These are phyloP conservation scores for Akanthomyces lecanii DNA, from an alignment of 2,329 filamentous ascomycete species.

Conservation along the genomic window DNA sequence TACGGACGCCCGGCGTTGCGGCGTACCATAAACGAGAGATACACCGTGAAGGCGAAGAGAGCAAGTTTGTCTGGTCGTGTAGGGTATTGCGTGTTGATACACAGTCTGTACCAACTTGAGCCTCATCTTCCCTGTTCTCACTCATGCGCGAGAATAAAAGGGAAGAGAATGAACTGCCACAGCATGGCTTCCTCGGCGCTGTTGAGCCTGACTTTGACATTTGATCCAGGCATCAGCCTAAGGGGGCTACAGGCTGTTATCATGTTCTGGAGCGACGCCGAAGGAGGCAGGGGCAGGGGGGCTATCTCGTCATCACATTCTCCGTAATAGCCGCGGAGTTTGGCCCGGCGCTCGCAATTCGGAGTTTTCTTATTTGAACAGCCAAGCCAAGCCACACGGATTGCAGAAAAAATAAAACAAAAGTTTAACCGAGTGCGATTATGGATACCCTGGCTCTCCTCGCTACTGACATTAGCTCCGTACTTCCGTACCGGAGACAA, in stretches of 20 bases:
- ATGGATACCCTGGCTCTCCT: too few relatives aligned
- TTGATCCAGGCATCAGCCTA: not conserved
- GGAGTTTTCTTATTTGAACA: not conserved
- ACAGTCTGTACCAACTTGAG: not conserved
- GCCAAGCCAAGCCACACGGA: not conserved
- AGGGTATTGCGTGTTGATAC: not conserved
- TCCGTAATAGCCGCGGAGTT: not conserved
- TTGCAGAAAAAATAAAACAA: not conserved
- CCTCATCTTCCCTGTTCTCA: not conserved
- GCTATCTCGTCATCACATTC: not conserved
- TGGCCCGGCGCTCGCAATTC: not conserved
- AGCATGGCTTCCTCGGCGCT: too few relatives aligned
- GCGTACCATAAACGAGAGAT: not conserved
- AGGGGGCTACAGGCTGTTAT: not conserved
- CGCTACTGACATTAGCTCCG: too few relatives aligned
- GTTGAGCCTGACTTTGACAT: not conserved
- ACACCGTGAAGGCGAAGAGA: not conserved
- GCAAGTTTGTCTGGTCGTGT: not conserved
- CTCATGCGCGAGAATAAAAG: not conserved
- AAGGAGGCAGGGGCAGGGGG: too few relatives aligned
- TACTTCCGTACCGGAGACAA: too few relatives aligned
- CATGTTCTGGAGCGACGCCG: too few relatives aligned
- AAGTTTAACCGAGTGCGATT: too few relatives aligned
- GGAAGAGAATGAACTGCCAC: not conserved
- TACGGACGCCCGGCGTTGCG: too few relatives aligned